Conservation (phyloP, 2,329 filamentous ascomycete species). For the Phyllosticta citribraziliensis region DNA sequence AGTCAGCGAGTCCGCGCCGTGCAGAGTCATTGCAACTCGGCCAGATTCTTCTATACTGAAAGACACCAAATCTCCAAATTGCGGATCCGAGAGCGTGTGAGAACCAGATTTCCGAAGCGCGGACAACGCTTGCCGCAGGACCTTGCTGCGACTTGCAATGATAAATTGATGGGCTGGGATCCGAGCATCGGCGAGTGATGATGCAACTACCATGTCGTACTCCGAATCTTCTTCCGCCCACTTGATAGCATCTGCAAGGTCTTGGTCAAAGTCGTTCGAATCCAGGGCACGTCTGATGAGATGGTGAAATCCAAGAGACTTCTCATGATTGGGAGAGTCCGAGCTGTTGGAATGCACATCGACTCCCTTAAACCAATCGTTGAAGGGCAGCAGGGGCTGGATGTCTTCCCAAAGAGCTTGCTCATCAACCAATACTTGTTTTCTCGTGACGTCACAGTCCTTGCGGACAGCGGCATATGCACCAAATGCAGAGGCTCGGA, state of each 20-base stretch:
- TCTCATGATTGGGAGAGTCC: neutral
- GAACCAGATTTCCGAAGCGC: slow-evolving; percentile 44
- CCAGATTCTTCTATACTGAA: slow-evolving; percentile 45
- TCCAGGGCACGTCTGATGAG: slow-evolving; percentile 50
- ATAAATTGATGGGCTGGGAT: slow-evolving; percentile 81
- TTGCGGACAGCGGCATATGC: slow-evolving; percentile 81
- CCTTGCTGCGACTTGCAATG: slow-evolving; percentile 60
- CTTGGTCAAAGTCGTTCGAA: slow-evolving; percentile 56
- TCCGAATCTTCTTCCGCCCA: slow-evolving; percentile 30
- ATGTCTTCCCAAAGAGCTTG: slow-evolving; percentile 67
- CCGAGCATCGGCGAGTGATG: slow-evolving; percentile 54
- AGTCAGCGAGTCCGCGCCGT: slow-evolving; percentile 64
- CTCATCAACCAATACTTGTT: slow-evolving; percentile 57
- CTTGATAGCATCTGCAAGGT: slow-evolving; percentile 41
- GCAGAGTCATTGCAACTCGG: slow-evolving; percentile 53
- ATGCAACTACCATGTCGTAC: slow-evolving; percentile 38
- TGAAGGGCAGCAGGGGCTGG: slow-evolving; percentile 57
- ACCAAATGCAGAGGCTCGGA: slow-evolving; percentile 80
- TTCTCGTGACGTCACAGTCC: slow-evolving; percentile 71
- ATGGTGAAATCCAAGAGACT: slow-evolving; percentile 35
- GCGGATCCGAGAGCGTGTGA: slow-evolving; percentile 41
- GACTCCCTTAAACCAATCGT: slow-evolving; percentile 32
- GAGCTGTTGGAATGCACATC: slow-evolving; percentile 23
- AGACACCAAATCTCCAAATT: slow-evolving; percentile 43
- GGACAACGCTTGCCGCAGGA: slow-evolving; percentile 50